These are phyloP conservation scores for Globisporangium echinulatum DNA, from an alignment of 352 stramenopile genomes.

Conservation along the genomic window DNA sequence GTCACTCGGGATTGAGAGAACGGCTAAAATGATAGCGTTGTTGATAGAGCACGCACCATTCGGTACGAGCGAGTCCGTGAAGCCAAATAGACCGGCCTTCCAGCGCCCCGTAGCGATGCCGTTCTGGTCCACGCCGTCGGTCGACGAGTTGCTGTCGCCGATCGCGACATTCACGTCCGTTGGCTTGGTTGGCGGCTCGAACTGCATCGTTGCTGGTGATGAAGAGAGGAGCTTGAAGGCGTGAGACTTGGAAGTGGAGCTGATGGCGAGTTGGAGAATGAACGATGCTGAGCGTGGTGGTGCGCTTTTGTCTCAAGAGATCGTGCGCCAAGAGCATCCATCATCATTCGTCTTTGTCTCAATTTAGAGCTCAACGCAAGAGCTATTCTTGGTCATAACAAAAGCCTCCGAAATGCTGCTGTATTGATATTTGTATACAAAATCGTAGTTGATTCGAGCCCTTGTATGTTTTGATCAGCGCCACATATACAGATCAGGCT, in stretches of 20 bases:
- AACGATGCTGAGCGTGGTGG: not conserved
- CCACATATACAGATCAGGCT: too few relatives aligned
- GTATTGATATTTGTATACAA: too few relatives aligned
- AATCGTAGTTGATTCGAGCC: too few relatives aligned
- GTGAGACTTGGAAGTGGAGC: not conserved
- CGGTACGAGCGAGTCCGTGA: conserved; percentile 53
- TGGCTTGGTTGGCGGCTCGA: conserved; percentile 45
- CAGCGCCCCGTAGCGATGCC: conserved; percentile 65
- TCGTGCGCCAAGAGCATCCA: too few relatives aligned
- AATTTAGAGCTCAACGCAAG: too few relatives aligned
- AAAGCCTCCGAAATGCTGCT: too few relatives aligned
- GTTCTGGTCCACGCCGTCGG: conserved; percentile 52
- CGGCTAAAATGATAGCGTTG: not conserved
- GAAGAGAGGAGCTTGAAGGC: conserved; percentile 5
- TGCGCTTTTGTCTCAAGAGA: too few relatives aligned
- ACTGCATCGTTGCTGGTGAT: conserved; percentile 34
- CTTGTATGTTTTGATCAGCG: too few relatives aligned
- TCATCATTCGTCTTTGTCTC: too few relatives aligned
- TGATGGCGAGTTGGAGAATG: conserved; percentile 24
- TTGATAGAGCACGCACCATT: conserved; percentile 36
- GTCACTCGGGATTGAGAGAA: too few relatives aligned
- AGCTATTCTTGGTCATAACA: too few relatives aligned
- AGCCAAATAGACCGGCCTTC: conserved; percentile 71
- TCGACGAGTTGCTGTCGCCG: conserved; percentile 18
- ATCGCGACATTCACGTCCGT: conserved; percentile 39